Evolutionary conservation across 176 grass and related monocot species (phyloP), one percentile per base, ranked within the genome.

Genomic region (Chloris gayana): DNA sequence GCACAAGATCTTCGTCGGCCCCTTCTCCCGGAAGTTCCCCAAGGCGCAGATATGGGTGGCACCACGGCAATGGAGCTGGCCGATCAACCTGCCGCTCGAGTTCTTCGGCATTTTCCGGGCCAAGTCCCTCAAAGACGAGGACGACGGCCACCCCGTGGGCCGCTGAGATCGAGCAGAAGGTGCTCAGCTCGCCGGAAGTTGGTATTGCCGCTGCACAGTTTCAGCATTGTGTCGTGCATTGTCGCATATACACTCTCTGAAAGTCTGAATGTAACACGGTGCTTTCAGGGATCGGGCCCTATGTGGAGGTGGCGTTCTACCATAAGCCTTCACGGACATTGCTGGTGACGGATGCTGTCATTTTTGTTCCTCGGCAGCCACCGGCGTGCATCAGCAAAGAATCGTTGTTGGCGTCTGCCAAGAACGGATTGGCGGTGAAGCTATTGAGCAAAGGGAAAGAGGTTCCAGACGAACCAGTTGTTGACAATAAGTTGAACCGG

Each of bases 51-150:
- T 98, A 30, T 98, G 92, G 92, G 92, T 98, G 72, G 95, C 95
- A 18, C 95, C 92, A 7, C 81, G 95, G 49, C 95, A 98, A 9
- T 98, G 95, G 95, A 98, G 95, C 84, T 98, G 95, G 95, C 95
- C 95, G 5, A 63, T 98, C 82, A 95, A 98, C 89, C 84, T 95
- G 35, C 95, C 95, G 72, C 95, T 95, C 51, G 90, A 95, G 67
- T 98, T 98, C 81, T 95, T 98, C 72, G 95, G 95, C 7, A 94
- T 98, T 50, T 98, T 98, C 86, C 80, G 88, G 34, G 74, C 95
- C 29, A 98, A 81, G 80, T 30, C 92, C 29, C 88, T 98, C 46
- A 50, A 78, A 45, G 90, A 98, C 50, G 95, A 98, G 86, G 90
- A 98, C 67, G 64, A 80, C n/a, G 13, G 72, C 57, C 59, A 95